Conservation (phyloP, 2,329 filamentous ascomycete species). For the Cercospora sp. region DNA sequence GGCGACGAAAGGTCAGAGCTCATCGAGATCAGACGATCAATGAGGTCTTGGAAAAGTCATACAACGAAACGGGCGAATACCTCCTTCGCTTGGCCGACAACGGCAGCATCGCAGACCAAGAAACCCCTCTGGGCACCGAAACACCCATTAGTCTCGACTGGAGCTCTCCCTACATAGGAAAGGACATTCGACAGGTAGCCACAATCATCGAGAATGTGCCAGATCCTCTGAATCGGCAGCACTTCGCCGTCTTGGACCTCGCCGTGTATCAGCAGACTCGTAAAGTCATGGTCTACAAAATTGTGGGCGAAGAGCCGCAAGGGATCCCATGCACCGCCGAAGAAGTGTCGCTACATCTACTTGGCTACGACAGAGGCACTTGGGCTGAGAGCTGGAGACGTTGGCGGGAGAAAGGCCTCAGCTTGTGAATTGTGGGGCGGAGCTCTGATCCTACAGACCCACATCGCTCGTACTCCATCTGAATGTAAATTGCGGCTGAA, state of each 20-base stretch:
- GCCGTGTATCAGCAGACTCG: not conserved
- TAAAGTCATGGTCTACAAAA: slow-evolving; percentile 5
- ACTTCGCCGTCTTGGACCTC: slow-evolving; percentile 5
- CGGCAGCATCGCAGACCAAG: not conserved
- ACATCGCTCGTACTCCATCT: not conserved
- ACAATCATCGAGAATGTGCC: not conserved
- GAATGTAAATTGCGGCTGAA: not conserved
- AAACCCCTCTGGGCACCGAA: not conserved
- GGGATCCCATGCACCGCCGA: slow-evolving; percentile 5
- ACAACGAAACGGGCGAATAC: not conserved
- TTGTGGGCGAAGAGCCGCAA: slow-evolving; percentile 10
- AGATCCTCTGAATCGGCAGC: not conserved
- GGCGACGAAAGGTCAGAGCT: not conserved
- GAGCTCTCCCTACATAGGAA: not conserved
- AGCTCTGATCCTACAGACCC: not conserved
- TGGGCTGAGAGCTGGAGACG: slow-evolving; percentile 11
- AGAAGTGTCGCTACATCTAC: not conserved
- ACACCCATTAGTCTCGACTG: not conserved
- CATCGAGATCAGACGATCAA: not conserved
- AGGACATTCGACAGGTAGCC: not conserved
- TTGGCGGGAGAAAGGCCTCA: not conserved
- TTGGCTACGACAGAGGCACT: slow-evolving; percentile 11
- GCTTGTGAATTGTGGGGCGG: not conserved
- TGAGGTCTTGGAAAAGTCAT: not conserved
- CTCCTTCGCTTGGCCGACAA: not conserved